Evolutionary conservation across 106 monocot genomes (phyloP).

Genomic region (Cymbidium sinense): DNA sequence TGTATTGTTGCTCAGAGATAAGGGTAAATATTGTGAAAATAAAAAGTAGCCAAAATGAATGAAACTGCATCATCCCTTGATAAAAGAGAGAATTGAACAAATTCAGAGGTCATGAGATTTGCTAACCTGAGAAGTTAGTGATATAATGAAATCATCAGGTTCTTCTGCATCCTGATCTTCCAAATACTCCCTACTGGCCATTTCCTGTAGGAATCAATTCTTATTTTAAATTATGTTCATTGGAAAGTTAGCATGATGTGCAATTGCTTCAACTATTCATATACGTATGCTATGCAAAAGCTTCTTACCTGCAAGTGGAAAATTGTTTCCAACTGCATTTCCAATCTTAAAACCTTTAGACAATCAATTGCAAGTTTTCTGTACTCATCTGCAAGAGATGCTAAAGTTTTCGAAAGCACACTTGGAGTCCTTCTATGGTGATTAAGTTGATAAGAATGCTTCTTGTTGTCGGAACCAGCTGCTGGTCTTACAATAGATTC

Average conservation of each 20-base stretch:
- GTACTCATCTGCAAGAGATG: conserved; percentile 77
- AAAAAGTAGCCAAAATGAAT: neutral
- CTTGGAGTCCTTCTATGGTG: conserved; percentile 55
- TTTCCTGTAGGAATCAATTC: conserved; percentile 52
- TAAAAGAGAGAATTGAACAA: neutral
- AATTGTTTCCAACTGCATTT: conserved; percentile 96
- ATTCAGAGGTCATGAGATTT: neutral
- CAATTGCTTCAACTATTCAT: neutral
- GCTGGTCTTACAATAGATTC: conserved; percentile 49
- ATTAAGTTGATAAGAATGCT: conserved; percentile 20
- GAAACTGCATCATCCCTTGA: neutral
- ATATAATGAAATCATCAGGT: conserved; percentile 96
- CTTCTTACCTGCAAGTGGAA: conserved; percentile 82
- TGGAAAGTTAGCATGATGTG: neutral
- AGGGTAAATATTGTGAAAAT: neutral
- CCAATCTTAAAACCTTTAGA: conserved; percentile 83
- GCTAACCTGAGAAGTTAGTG: conserved; percentile 81
- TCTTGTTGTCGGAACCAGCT: conserved; percentile 24
- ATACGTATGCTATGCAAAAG: neutral
- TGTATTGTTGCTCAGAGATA: neutral
- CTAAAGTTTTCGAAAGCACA: conserved; percentile 63
- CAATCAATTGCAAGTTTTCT: conserved; percentile 87
- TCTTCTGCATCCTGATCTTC: conserved; percentile 99
- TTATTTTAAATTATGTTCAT: conserved; percentile 7
- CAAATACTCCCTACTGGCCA: conserved; percentile 77